Base-by-base conservation (phyloP, 305 asterid species). In the Fraxinus baroniana region DNA sequence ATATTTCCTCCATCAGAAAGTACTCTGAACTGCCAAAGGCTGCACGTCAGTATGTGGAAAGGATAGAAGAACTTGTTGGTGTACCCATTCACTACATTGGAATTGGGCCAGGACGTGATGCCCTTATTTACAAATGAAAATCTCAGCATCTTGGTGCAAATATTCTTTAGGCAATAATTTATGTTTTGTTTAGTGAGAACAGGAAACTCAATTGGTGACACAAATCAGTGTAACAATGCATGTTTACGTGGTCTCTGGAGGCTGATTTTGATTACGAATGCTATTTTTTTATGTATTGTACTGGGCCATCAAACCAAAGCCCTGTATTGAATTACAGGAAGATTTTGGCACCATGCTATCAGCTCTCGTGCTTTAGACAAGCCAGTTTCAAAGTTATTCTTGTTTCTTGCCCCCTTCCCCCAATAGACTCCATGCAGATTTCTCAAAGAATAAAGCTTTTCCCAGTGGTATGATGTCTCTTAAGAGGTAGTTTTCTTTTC, bases 61-160 rank as follows among this genome's bases (percentile, higher is more conserved):
- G 97, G 93, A 91, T 93, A 92, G 98, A 94, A 87, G 95, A 96
- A 84, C 92, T 91, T 5, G 94, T 89, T 8, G 98, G 98, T 32
- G 89, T 92, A 64, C 98, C 98, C 9, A 71, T 96, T 83, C 94
- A 96, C 90, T 96, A 96, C 91, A 94, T 96, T 49, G 99, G 99
- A 37, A 83, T 91, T 22, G 99, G 99, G 49, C 98, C 99, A 7
- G 97, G 98, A 18, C 98, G 98, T 0, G 98, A 96, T 79, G 97
- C 99, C 74, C 97, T 96, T 32, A 93, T 96, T 80, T 94, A 96
- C 95, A 96, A 93, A 84, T 96, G 86, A 88, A 72, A 60, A 30
- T 79, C 71, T 7, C 26, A 0, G 33, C 33, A 62, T 62, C 72
- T 62, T 10, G 72, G 72, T 62, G 13, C 72, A 62, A 22, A 70